Conservation (phyloP, 192 early-diverging fungal species). For the Rhizoclosmatium globosum region DNA sequence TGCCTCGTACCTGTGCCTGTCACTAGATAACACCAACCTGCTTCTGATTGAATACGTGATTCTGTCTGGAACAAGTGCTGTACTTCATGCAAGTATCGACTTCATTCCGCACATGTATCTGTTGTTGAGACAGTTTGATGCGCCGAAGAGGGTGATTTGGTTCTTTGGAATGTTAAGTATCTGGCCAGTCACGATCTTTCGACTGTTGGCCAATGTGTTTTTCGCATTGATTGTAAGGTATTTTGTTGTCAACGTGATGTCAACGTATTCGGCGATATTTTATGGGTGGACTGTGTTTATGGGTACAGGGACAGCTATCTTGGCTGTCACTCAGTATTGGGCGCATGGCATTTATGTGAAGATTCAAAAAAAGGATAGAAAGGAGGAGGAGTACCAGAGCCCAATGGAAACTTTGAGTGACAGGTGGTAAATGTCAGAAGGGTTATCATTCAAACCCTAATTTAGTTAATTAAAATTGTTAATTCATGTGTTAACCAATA, state of each 20-base stretch:
- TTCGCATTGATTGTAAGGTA: not conserved
- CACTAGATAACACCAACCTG: not conserved
- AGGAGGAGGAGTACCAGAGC: not conserved
- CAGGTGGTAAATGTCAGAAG: not conserved
- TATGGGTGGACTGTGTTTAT: constrained; percentile 2
- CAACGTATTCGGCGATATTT: too few relatives aligned
- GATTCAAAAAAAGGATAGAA: not conserved
- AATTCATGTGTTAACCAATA: too few relatives aligned
- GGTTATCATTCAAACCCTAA: too few relatives aligned
- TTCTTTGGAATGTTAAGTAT: not conserved
- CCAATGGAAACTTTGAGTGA: not conserved
- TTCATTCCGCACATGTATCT: constrained; percentile 11
- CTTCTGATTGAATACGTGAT: not conserved
- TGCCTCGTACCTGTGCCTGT: not conserved
- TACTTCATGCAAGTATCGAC: not conserved
- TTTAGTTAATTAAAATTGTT: too few relatives aligned
- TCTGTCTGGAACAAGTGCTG: not conserved
- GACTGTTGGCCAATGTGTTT: not conserved
- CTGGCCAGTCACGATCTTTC: not conserved
- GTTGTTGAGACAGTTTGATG: not conserved
- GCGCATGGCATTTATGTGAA: not conserved
- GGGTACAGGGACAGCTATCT: not conserved
- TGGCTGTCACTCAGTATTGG: not conserved
- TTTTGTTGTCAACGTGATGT: not conserved
- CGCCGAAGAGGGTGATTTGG: not conserved